A percentile compares a stretch with the other conserved stretches of the same genome.
Conservation (phyloP, 331 rosid species). For the Dryas integrifolia region DNA sequence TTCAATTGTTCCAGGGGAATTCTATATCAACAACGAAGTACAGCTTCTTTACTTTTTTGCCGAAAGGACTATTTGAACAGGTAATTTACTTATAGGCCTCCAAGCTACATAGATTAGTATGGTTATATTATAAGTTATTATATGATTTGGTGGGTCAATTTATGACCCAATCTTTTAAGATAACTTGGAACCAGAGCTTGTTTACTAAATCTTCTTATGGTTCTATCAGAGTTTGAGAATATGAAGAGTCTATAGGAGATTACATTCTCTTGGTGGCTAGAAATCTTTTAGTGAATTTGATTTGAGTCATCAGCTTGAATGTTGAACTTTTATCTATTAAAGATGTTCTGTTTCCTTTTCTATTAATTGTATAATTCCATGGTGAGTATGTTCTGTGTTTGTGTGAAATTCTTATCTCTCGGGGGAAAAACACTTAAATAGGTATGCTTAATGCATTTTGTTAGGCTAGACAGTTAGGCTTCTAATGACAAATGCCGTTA, state of each 20-base stretch:
- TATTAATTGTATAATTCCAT: background rate
- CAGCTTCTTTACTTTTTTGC: slow-evolving; percentile 76
- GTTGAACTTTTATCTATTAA: background rate
- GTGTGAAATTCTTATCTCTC: background rate
- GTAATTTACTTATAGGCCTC: slow-evolving; percentile 45
- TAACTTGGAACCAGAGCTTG: background rate
- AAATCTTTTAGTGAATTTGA: background rate
- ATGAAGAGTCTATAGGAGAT: slow-evolving; percentile 1
- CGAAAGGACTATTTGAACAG: slow-evolving; percentile 96
- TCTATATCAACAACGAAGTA: slow-evolving; percentile 89
- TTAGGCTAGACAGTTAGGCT: background rate
- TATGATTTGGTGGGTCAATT: background rate
- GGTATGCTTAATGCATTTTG: background rate
- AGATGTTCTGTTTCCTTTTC: background rate
- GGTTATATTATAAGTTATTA: slow-evolving; percentile 9
- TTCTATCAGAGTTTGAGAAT: background rate
- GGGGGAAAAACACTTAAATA: background rate
- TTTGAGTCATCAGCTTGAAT: background rate
- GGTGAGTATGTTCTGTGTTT: background rate
- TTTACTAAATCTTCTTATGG: background rate
- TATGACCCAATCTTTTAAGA: background rate
- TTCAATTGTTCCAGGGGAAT: slow-evolving; percentile 68
- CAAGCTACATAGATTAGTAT: slow-evolving; percentile 7
- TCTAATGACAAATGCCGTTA: background rate
- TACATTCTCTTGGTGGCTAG: background rate